A percentile compares a stretch with the other conserved stretches of the same genome.
These are phyloP conservation scores for Cyberlindnera misumaiensis DNA, from an alignment of 805 yeast species.

Conservation along the genomic window DNA sequence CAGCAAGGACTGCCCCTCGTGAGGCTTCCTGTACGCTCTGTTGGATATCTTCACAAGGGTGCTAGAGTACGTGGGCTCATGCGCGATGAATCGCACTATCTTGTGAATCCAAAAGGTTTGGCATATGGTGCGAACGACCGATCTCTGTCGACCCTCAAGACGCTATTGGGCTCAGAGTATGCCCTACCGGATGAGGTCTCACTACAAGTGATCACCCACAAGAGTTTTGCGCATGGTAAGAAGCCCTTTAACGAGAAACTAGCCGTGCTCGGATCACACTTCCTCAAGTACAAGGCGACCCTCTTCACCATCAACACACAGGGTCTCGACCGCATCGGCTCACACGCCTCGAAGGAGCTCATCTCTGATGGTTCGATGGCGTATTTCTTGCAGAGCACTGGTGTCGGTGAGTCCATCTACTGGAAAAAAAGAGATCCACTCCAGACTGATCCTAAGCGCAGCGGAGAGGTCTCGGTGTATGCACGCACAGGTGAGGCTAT, in stretches of 20 bases:
- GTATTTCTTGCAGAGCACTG: conserved; percentile 40
- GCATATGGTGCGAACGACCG: conserved; percentile 46
- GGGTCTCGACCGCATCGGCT: conserved; percentile 49
- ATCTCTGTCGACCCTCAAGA: conserved; percentile 42
- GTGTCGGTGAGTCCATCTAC: conserved; percentile 49
- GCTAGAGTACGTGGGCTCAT: conserved; percentile 64
- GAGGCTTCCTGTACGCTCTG: conserved; percentile 1
- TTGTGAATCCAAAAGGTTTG: conserved; percentile 41
- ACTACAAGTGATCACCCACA: conserved; percentile 84
- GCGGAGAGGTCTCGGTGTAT: conserved; percentile 50
- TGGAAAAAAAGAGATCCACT: conserved; percentile 56
- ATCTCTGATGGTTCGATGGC: conserved; percentile 46
- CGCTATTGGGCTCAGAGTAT: conserved; percentile 43
- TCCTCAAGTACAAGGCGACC: conserved; percentile 39
- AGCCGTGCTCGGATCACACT: conserved; percentile 61
- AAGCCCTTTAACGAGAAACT: conserved; percentile 87
- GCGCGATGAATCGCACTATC: conserved; percentile 58
- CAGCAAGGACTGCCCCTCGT: neutral
- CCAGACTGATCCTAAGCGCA: conserved; percentile 35
- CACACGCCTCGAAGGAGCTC: conserved; percentile 43
- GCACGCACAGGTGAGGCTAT: conserved; percentile 53
- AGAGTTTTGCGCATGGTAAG: conserved; percentile 87
- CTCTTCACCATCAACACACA: conserved; percentile 23
- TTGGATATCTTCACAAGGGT: conserved; percentile 36
- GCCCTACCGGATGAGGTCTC: conserved; percentile 53